phyloP scores from a whole-genome alignment of 2,329 filamentous ascomycete species.

The Endothia cerciana region DNA sequence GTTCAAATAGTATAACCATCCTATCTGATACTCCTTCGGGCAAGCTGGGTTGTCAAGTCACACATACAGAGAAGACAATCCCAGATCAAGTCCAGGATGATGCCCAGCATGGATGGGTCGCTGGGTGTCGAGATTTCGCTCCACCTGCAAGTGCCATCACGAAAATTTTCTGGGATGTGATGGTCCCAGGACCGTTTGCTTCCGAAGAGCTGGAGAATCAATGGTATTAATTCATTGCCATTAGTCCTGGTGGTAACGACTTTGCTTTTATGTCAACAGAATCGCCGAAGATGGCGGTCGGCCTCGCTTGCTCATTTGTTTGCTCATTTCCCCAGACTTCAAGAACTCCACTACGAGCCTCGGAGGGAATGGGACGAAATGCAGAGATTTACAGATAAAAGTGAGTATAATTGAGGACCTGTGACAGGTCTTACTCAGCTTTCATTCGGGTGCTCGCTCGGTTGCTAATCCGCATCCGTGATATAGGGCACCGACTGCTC shows the following conservation, averaged over 20 bases:
- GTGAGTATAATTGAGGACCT: constrained; percentile 30
- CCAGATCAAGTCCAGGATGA: constrained; percentile 24
- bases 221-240: constrained; percentile 36
- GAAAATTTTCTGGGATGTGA: constrained; percentile 34
- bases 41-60: neutral
- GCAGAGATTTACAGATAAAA: constrained; percentile 28
- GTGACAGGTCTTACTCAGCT: constrained; percentile 31
- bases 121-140: constrained; percentile 29
- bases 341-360: constrained; percentile 40
- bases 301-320: constrained; percentile 36
- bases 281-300: constrained; percentile 38
- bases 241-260: constrained; percentile 36
- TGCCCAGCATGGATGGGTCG: constrained; percentile 34
- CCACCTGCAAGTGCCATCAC: constrained; percentile 27
- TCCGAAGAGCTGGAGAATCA: constrained; percentile 31
- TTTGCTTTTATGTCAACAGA: constrained; percentile 40
- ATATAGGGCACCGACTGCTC: constrained; percentile 31
- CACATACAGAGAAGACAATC: constrained; percentile 26
- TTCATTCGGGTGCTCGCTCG: neutral
- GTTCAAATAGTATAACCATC: constrained; percentile 38
- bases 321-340: constrained; percentile 37
- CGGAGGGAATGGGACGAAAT: constrained; percentile 37
- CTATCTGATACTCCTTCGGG: constrained; percentile 32
- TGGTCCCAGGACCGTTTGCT: constrained; percentile 33
- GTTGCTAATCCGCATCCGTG: constrained; percentile 27